Conservation (phyloP, 2,329 filamentous ascomycete genomes). For the Claviceps arundinis region DNA sequence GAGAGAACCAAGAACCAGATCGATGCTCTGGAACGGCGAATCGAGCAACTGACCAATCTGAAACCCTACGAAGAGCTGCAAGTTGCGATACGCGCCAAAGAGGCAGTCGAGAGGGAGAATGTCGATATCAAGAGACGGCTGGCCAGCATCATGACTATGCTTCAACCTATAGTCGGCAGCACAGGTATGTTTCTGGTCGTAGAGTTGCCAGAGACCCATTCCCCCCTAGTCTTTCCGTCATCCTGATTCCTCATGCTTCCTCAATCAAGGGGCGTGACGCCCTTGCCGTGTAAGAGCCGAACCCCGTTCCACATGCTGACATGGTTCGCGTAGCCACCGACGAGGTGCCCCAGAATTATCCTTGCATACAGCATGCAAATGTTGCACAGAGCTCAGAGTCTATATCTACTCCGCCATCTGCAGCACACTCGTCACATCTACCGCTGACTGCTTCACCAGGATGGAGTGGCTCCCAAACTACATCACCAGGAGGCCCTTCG, state of each 20-base stretch:
- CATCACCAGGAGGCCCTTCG: not conserved
- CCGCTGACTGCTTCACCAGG: not conserved
- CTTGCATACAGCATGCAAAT: not conserved
- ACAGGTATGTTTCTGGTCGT: constrained; percentile 10
- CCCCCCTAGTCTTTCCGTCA: not conserved
- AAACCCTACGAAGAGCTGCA: constrained; percentile 79
- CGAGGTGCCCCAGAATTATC: not conserved
- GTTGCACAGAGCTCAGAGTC: not conserved
- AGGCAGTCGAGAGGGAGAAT: constrained; percentile 67
- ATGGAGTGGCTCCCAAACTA: not conserved
- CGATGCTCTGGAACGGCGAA: constrained; percentile 57
- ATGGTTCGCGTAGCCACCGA: not conserved
- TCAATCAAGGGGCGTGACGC: no score
- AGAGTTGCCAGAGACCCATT: not conserved
- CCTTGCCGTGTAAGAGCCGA: not conserved
- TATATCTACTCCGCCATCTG: not conserved
- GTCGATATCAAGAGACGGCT: constrained; percentile 60
- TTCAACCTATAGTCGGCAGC: constrained; percentile 42
- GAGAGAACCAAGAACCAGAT: constrained; percentile 74
- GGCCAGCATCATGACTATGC: constrained; percentile 48
- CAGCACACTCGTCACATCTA: not conserved
- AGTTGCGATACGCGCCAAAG: constrained; percentile 59
- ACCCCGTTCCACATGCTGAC: not conserved
- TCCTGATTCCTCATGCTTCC: not conserved
- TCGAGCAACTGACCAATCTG: constrained; percentile 63